Evolutionary conservation across 805 yeast genomes (phyloP), one percentile per base, ranked within the genome.

Genomic region (Clavispora fructus): DNA sequence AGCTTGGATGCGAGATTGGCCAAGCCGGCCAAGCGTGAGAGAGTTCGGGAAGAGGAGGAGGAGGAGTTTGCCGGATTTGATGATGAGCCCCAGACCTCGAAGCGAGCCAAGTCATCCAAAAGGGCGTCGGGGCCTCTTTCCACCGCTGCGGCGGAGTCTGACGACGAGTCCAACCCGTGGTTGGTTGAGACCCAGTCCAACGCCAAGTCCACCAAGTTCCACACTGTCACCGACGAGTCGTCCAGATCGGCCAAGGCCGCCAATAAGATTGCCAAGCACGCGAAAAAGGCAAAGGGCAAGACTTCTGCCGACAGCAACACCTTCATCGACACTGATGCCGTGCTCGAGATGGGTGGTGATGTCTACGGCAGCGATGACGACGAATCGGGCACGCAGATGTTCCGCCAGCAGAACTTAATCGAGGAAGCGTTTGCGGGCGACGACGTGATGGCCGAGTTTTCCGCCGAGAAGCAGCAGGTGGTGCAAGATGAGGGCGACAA

Each of bases 401-500:
- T 90, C 71, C 79, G 80, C 55, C 96, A 90, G 60, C 81, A 82
- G 53, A 91, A 88, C 44, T 73, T 94, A 39, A 85, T 94, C 50
- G 80, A 84, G 50, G 85, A 90, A 61, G 99, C 98, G 0, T 94
- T 94, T 74, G 97, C 97, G 4, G 98, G 98, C 26, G 99, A 94
- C 68, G 94, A 94, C 62, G 96, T 92, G 35, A 86, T 88, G 13
- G 69, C 73, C 7, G 90, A 90, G 54, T 94, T 94, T 63, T 81
- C 79, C 51, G 75, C 70, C 12, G 98, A 91, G 57, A 94, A 92
- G 69, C 70, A 73, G 47, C 75, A 79, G 54, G 78, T 78, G 11
- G 73, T 76, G 6, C 77, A 71, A 39, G 90, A 85, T 40, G 97
- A 92, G 64, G 97, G 82, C 47, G 97, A 92, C 65, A 77, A 88